Evolutionary conservation across 179 eudicot species (phyloP), one percentile per base, ranked within the genome.

Genomic region (Amaranthus tricolor): DNA sequence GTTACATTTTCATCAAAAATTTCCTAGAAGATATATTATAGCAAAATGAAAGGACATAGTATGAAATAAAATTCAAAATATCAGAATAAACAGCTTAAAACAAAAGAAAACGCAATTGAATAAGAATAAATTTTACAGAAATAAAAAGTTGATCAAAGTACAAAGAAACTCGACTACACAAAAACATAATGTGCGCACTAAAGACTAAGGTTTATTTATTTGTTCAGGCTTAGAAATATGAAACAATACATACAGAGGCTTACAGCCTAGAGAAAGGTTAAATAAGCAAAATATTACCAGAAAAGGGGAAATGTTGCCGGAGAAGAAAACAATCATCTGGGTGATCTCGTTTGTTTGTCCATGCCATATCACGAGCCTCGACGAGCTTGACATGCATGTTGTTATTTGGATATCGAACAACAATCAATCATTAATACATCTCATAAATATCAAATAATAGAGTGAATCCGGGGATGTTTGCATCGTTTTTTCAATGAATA

Each of bases 341-440:
- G 75, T 4, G 40, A 69, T 55, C 73, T 66, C 68, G 24, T 31
- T 53, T 65, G 72, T 63, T 69, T 43, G 79, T 74, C 61, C 58
- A 58, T 62, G 82, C 76, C 79, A 79, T 44, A 43, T 52, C 67
- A 66, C 24, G 63, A 74, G 56, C 71, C 51, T 71, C 66, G 8
- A 71, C 19, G 48, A 6, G 40, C 51, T 48, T 14, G 76, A 72
- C 76, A 77, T 65, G 80, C 59, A 62, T 55, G 57, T 66, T 49
- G 64, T 74, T 77, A 74, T 77, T 81, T 81, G 40, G 78, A 71
- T 68, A 68, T 59, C 50, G 76, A 62, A 79, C 40, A 31, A 31
- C 63, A 24, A 68, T 63, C 77, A 74, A 77, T 70, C 69, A 52
- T 73, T 53, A 55, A 74, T 64, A 58, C 57, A 70, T 77, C 78